Conservation (phyloP, 2,329 filamentous ascomycete genomes). For the Calonectria honghensis region DNA sequence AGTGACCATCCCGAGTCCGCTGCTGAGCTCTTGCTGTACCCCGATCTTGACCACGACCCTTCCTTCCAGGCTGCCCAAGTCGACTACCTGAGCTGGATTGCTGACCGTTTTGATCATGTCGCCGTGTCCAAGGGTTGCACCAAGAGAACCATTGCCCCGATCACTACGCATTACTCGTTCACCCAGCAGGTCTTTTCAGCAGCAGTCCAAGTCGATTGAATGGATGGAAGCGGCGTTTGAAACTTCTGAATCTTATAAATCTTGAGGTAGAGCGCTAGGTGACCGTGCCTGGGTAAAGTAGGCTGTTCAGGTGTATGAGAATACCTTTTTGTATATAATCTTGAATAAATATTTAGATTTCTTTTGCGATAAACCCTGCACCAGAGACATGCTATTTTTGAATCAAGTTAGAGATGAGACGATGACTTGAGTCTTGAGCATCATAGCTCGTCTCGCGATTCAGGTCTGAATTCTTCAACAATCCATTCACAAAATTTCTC, state of each 20-base stretch:
- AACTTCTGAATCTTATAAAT: not conserved
- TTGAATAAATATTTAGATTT: not conserved
- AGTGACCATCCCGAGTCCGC: not conserved
- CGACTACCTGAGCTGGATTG: constrained; percentile 2
- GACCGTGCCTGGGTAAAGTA: too few species aligned
- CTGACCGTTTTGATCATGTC: not conserved
- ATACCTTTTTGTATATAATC: not conserved
- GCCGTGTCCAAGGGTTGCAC: not conserved
- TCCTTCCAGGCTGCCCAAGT: constrained; percentile 4
- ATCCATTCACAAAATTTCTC: constrained; percentile 25
- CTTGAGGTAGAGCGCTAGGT: not conserved
- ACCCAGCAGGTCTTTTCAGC: not conserved
- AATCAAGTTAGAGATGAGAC: not conserved
- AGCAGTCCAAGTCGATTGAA: not conserved
- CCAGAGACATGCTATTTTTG: not conserved
- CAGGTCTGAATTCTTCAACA: constrained; percentile 21
- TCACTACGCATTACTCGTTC: not conserved
- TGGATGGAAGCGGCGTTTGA: not conserved
- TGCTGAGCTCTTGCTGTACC: not conserved
- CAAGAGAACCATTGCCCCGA: not conserved
- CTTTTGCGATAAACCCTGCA: not conserved
- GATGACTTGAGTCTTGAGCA: not conserved
- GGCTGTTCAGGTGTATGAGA: not conserved
- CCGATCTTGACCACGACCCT: not conserved
- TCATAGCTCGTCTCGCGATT: not conserved